Evolutionary conservation across 768 basidiomycete genomes (phyloP).

Genomic region (Crepidotus variabilis): DNA sequence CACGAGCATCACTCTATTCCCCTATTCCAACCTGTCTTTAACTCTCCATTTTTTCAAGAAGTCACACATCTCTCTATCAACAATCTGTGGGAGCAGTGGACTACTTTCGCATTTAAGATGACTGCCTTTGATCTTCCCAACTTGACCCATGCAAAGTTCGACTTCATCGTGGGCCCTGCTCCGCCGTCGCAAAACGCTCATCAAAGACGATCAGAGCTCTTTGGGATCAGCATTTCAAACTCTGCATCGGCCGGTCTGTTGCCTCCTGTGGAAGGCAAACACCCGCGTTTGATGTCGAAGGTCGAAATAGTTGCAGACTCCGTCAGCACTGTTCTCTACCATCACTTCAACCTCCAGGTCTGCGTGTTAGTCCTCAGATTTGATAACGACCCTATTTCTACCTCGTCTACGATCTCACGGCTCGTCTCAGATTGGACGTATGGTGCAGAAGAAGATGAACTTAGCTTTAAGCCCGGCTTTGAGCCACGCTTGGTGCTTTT

Average conservation of each 20-base stretch:
- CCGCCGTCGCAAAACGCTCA: constrained; percentile 16
- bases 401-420: constrained; percentile 16
- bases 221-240: constrained; percentile 10
- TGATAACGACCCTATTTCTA: constrained; percentile 19
- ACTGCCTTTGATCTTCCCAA: constrained; percentile 20
- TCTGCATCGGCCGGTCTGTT: not conserved
- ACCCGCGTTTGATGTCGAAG: constrained; percentile 9
- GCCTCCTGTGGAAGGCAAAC: not conserved
- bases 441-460: constrained; percentile 10
- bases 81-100: constrained; percentile 42
- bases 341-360: constrained; percentile 21
- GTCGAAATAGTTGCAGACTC: constrained; percentile 20
- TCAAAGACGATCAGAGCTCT: constrained; percentile 12
- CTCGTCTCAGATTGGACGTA: constrained; percentile 10
- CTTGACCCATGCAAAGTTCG: constrained; percentile 35
- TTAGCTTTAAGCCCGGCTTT: constrained; percentile 10
- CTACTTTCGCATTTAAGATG: constrained; percentile 26
- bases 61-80: constrained; percentile 36
- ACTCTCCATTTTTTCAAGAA: constrained; percentile 27
- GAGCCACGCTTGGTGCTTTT: constrained; percentile 36
- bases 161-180: constrained; percentile 26
- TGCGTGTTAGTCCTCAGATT: constrained; percentile 32
- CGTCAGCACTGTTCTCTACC: constrained; percentile 19
- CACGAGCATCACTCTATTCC: constrained; percentile 19
- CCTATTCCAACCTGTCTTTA: constrained; percentile 16